Percentiles rank a stretch among this genome's conserved stretches.
Evolutionary conservation across 768 basidiomycete genomes (phyloP).

Genomic region (Tricholoma flavovirens): DNA sequence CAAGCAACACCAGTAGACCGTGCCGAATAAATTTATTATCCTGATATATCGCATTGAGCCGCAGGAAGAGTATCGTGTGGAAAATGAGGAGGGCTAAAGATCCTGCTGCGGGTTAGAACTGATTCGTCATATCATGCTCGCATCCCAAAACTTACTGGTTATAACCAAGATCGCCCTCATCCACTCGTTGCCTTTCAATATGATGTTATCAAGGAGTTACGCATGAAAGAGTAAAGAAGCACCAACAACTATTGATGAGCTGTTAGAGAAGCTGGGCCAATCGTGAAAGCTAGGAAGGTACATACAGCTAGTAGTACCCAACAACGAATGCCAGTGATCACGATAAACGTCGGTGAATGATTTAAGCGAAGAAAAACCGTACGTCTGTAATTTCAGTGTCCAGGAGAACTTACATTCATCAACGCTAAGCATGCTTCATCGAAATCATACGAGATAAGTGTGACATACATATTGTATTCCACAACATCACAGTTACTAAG

Average conservation of each 20-base stretch:
- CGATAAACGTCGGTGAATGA: not conserved
- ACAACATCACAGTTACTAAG: not conserved
- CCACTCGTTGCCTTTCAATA: not conserved
- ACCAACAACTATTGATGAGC: not conserved
- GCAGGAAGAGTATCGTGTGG: not conserved
- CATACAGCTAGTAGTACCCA: not conserved
- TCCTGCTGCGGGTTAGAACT: not conserved
- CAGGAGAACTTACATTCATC: not conserved
- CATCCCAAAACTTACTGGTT: not conserved
- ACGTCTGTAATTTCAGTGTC: not conserved
- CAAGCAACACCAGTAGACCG: not conserved
- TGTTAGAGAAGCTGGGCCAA: not conserved
- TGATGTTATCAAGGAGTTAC: not conserved
- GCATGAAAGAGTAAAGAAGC: not conserved
- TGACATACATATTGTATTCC: not conserved
- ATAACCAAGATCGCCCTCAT: not conserved
- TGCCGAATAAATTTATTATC: not conserved
- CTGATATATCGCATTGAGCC: not conserved
- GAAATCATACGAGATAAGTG: not conserved
- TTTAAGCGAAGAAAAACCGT: not conserved
- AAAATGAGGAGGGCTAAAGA: not conserved
- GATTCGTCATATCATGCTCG: not conserved
- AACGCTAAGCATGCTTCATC: not conserved
- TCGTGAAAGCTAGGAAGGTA: not conserved
- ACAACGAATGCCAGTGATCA: not conserved